phyloP scores from a whole-genome alignment of 129 eudicot genomes.

The Sambucus nigra region DNA sequence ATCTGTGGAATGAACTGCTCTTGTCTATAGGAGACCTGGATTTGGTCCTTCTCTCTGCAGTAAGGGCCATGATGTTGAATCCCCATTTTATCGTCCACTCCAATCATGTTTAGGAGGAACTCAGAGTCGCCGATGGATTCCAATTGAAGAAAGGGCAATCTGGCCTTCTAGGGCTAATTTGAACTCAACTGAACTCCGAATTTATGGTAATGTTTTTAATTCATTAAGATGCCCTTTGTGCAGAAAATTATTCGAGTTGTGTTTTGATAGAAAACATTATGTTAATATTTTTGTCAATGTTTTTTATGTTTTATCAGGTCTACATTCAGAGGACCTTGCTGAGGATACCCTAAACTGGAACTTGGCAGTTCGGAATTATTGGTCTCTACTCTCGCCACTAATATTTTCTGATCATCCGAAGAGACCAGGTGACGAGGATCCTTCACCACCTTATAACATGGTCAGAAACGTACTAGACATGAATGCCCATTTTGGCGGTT shows the following conservation, averaged over 20 bases:
- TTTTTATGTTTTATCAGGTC: slow-evolving; percentile 29
- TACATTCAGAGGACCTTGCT: slow-evolving; percentile 56
- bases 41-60: slow-evolving; percentile 60
- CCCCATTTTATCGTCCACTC: slow-evolving; percentile 82
- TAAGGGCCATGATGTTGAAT: slow-evolving; percentile 71
- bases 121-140: slow-evolving; percentile 81
- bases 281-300: neutral
- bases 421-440: slow-evolving; percentile 98
- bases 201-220: slow-evolving; percentile 43
- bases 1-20: slow-evolving; percentile 10
- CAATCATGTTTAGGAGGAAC: slow-evolving; percentile 89
- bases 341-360: slow-evolving; percentile 74
- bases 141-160: slow-evolving; percentile 63
- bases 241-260: no score
- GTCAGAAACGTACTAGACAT: slow-evolving; percentile 90
- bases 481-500: slow-evolving; percentile 92
- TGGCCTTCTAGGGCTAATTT: slow-evolving; percentile 86
- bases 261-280: neutral
- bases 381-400: slow-evolving; percentile 95
- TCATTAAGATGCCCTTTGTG: neutral
- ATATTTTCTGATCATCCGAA: slow-evolving; percentile 98
- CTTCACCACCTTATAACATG: slow-evolving; percentile 97
- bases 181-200: slow-evolving; percentile 48
- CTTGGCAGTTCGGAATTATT: slow-evolving; percentile 58
- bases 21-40: slow-evolving; percentile 52